Evolutionary conservation across 208 protist genomes (phyloP), one percentile per base, ranked within the genome.

Genomic region (Leishmania turanica): DNA sequence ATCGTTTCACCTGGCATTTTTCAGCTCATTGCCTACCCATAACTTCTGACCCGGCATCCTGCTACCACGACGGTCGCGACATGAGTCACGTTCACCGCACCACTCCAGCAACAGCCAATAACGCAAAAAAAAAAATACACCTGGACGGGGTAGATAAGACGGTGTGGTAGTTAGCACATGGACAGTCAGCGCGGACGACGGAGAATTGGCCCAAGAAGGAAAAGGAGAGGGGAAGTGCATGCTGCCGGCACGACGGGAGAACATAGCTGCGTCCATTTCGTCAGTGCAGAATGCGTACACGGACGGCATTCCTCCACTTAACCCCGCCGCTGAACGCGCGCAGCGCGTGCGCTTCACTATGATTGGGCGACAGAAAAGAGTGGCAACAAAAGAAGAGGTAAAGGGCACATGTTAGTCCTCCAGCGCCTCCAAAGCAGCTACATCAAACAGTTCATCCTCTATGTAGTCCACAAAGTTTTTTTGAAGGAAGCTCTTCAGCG

Each of bases 381-480:
- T 21, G 42, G 15, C n/a, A 69, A 69, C 15, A 11, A 2, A 31
- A 62, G 60, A 34, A 73, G 42, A 45, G 34, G 17, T 31, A 17
- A 62, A 68, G 21, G 54, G 13, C 19, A n/a, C 42, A 54, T 15
- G 3, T 66, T 40, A 78, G 37, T n/a, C 34, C n/a, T 76, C 65
- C 6, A 84, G 49, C 58, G 45, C 42, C 34, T 84, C 84, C 64
- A 89, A 70, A 27, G 84, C 77, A 8, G 60, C 79, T 31, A 87
- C 40, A 69, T 90, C 82, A 60, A 88, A 75, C n/a, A 92, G 27
- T 34, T 89, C 87, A 11, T 93, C 77, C 75, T 95, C 89, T 66
- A 91, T 78, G 73, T 89, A 96, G 64, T 97, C 94, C n/a, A 89
- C 81, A 83, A 97, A 97, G 60, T 97, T 93, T 31, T 86, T 85